Evolutionary conservation across 2,329 filamentous ascomycete species (phyloP).

Genomic region (Talaromyces atroroseus): DNA sequence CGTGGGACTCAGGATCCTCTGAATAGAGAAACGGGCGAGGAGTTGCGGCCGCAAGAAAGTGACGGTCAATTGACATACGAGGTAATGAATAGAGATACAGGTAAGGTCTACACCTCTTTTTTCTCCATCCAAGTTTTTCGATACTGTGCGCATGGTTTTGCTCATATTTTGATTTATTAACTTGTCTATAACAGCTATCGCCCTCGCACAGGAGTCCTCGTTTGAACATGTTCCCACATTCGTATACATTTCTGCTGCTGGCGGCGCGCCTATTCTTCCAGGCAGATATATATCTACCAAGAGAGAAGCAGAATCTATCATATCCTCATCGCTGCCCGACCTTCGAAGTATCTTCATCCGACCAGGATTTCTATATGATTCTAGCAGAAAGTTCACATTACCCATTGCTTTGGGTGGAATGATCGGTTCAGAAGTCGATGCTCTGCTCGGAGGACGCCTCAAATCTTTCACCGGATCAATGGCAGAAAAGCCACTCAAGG

Average conservation of each 20-base stretch:
- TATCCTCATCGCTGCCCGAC: slow-evolving; percentile 64
- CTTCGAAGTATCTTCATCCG: slow-evolving; percentile 79
- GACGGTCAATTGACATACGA: slow-evolving; percentile 87
- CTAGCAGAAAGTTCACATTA: slow-evolving; percentile 72
- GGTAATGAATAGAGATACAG: slow-evolving; percentile 86
- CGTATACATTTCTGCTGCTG: slow-evolving; percentile 83
- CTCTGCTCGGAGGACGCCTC: slow-evolving; percentile 68
- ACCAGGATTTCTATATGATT: slow-evolving; percentile 85
- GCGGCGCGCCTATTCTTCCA: slow-evolving; percentile 77
- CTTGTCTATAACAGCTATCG: slow-evolving; percentile 56
- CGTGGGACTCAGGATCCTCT: slow-evolving; percentile 64
- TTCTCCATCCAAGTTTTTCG: background rate
- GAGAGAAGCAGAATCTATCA: slow-evolving; percentile 76
- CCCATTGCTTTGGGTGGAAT: slow-evolving; percentile 75
- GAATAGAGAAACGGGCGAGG: slow-evolving; percentile 53
- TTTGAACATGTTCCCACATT: slow-evolving; percentile 63
- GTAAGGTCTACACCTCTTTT: slow-evolving; percentile 28
- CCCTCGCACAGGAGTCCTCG: slow-evolving; percentile 71
- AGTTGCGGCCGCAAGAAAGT: slow-evolving; percentile 60
- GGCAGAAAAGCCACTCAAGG: slow-evolving; percentile 80
- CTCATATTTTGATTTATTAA: background rate
- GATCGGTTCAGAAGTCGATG: slow-evolving; percentile 70
- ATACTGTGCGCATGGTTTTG: too few species aligned
- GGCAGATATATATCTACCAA: slow-evolving; percentile 85
- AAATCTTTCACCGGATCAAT: slow-evolving; percentile 76